These are phyloP conservation scores for Fusarium hainanense DNA, from an alignment of 2,329 filamentous ascomycete species.

Conservation along the genomic window DNA sequence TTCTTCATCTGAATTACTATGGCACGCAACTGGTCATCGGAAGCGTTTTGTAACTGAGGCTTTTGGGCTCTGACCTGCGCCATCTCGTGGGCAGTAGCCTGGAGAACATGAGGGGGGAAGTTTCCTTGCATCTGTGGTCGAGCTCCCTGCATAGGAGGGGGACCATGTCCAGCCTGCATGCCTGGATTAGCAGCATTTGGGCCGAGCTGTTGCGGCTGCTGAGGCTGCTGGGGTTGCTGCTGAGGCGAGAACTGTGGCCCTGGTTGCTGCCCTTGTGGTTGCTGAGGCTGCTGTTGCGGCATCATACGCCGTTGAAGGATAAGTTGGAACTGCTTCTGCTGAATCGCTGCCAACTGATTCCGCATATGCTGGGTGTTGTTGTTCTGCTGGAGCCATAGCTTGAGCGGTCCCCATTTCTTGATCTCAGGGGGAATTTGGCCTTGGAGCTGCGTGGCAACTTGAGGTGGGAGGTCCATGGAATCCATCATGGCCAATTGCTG, in stretches of 20 bases:
- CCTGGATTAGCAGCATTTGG: constrained; percentile 46
- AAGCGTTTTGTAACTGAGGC: constrained; percentile 43
- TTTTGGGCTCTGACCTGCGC: constrained; percentile 46
- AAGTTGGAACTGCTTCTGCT: constrained; percentile 55
- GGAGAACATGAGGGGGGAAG: constrained; percentile 49
- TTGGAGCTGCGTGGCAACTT: constrained; percentile 48
- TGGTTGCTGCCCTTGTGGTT: constrained; percentile 24
- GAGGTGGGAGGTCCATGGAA: constrained; percentile 58
- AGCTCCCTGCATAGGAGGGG: constrained; percentile 46
- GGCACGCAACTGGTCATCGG: constrained; percentile 51
- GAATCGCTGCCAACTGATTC: constrained; percentile 50
- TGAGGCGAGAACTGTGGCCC: constrained; percentile 31
- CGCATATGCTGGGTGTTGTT: constrained; percentile 49
- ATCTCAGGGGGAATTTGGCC: constrained; percentile 54
- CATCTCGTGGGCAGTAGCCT: constrained; percentile 51
- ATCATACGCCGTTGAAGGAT: constrained; percentile 48
- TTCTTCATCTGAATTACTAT: constrained; percentile 52
- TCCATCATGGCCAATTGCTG: constrained; percentile 58
- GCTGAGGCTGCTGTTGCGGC: constrained; percentile 43
- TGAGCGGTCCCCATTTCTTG: constrained; percentile 63
- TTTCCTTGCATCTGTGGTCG: constrained; percentile 39
- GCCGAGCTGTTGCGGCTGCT: constrained; percentile 43
- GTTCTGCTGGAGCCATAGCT: constrained; percentile 55
- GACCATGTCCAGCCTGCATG: constrained; percentile 43
- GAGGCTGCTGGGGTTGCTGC: constrained; percentile 35